Conservation (phyloP, 208 protist species). For the Kentomonas sorsogonicus region DNA sequence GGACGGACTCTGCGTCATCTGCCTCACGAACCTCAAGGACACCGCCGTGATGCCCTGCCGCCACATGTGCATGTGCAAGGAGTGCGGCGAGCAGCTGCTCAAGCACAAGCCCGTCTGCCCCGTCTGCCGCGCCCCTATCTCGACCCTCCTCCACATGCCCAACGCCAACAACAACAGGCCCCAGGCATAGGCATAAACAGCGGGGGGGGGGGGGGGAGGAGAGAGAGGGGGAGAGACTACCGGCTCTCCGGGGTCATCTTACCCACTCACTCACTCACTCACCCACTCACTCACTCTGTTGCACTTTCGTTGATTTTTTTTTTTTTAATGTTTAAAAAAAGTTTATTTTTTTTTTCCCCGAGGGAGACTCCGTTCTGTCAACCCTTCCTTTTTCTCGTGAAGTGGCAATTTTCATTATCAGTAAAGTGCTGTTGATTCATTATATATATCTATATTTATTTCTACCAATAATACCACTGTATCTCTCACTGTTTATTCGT, state of each 20-base stretch:
- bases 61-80: slow-evolving; percentile 93
- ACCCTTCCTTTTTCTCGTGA: too few species aligned
- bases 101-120: slow-evolving; percentile 92
- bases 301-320: neutral
- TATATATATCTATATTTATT: too few species aligned
- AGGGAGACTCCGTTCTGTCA: too few species aligned
- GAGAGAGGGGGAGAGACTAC: slow-evolving; percentile 7
- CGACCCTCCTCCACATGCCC: slow-evolving; percentile 85
- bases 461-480: too few species aligned
- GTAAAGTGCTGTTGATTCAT: too few species aligned
- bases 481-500: too few species aligned
- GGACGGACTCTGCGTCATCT: slow-evolving; percentile 91
- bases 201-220: neutral
- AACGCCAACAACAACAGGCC: slow-evolving; percentile 34
- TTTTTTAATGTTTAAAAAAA: slow-evolving; percentile 2
- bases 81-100: slow-evolving; percentile 90
- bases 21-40: slow-evolving; percentile 87
- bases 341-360: slow-evolving; percentile 14
- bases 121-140: slow-evolving; percentile 88
- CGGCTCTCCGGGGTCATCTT: neutral
- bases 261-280: neutral
- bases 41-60: slow-evolving; percentile 93
- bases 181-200: too few species aligned
- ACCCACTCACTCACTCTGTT: neutral
- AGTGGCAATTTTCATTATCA: too few species aligned